A percentile compares a stretch with the other conserved stretches of the same genome.
Conservation (phyloP, 345 rosid species). For the Lumnitzera racemosa region DNA sequence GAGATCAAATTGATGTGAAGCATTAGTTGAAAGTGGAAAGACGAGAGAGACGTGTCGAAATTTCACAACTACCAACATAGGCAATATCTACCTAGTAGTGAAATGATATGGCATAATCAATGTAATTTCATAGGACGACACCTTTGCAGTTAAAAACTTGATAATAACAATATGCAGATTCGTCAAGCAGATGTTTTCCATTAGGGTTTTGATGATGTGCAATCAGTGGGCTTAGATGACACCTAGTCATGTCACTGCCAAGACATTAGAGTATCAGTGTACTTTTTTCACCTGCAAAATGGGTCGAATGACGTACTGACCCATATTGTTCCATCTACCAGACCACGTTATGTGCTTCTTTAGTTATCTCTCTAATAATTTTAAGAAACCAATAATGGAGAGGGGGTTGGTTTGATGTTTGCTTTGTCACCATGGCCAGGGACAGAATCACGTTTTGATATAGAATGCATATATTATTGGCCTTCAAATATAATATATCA, state of each 20-base stretch:
- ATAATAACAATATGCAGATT: too few relatives aligned
- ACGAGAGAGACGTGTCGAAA: too few relatives aligned
- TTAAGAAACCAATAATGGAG: slow-evolving; percentile 21
- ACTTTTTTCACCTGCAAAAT: neutral
- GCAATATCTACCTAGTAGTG: too few relatives aligned
- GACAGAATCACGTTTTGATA: slow-evolving; percentile 37
- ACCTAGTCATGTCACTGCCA: slow-evolving; percentile 24
- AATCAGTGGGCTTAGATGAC: slow-evolving; percentile 17
- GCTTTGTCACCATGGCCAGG: slow-evolving; percentile 33
- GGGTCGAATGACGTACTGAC: neutral
- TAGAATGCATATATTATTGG: slow-evolving; percentile 11
- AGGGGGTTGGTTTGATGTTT: slow-evolving; percentile 16
- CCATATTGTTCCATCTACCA: too few relatives aligned
- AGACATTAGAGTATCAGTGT: neutral
- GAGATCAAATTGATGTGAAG: too few relatives aligned
- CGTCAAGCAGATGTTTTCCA: too few relatives aligned
- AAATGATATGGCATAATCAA: too few relatives aligned
- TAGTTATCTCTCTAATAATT: slow-evolving; percentile 2
- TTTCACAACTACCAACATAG: too few relatives aligned
- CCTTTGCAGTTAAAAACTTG: too few relatives aligned
- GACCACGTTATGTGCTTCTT: slow-evolving; percentile 1
- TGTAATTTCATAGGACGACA: too few relatives aligned
- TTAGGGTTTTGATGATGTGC: neutral
- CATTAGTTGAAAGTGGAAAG: too few relatives aligned
- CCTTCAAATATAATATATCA: too few relatives aligned